Base-by-base conservation (phyloP, 176 grass and related monocot species). In the Paspalum notatum region DNA sequence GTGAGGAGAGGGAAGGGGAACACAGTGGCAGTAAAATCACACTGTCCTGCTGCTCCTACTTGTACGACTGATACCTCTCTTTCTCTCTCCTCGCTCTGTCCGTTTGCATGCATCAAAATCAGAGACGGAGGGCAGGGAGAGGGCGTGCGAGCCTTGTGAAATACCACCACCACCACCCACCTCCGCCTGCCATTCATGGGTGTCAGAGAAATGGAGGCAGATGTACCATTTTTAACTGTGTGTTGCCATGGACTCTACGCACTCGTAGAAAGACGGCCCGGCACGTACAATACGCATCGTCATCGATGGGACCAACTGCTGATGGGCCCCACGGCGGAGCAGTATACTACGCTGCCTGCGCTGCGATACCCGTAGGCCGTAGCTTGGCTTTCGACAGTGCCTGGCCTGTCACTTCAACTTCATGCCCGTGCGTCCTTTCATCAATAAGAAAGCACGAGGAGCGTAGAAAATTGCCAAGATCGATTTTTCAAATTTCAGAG, bases 21-120 rank as follows among this genome's bases (percentile, higher is more conserved):
- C 86, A 82, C 46, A 50, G 87, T 76, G 74, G 80, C 68, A 81
- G 88, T 89, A 80, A 91, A 91, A 90, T 68, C 76, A 60, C 84
- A 88, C 53, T 53, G 63, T 59, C n/a, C 71, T 72, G 18, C 71
- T 68, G 16, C 70, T n/a, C n/a, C 68, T 72, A 71, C 64, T 82
- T 63, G 39, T 75, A 75, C 84, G 32, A 32, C 40, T 27, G 75
- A 69, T 65, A 24, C 79, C 86, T 75, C 63, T 59, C 55, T 40
- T 54, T 60, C 79, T 86, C 78, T 68, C 72, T 83, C 72, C 18
- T 67, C 53, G 26, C 45, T 78, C 74, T 81, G 60, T 62, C 82
- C 44, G 40, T 80, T 80, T 85, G 85, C 76, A 91, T 91, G 90
- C 95, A 94, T 94, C 84, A 89, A 92, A 94, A 94, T 92, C 91